These are phyloP conservation scores for Croton laevigatus DNA, from an alignment of 441 rosid species.

Conservation along the genomic window DNA sequence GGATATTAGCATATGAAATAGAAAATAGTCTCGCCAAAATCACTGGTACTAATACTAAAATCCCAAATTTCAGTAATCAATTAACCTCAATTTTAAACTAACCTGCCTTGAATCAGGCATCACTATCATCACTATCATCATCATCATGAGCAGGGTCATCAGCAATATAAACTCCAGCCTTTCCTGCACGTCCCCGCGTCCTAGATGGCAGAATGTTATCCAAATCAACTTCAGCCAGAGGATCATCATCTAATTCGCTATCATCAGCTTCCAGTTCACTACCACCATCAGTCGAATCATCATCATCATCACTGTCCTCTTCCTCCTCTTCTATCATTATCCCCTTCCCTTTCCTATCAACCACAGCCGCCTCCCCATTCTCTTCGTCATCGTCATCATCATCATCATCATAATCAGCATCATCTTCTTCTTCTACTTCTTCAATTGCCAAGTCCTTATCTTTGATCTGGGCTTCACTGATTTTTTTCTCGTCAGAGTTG, in stretches of 20 bases:
- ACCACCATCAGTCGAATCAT: conserved; percentile 37
- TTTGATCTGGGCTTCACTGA: conserved; percentile 11
- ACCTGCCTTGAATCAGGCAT: conserved; percentile 34
- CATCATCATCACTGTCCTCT: conserved; percentile 43
- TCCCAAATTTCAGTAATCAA: conserved; percentile 1
- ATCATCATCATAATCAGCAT: conserved; percentile 25
- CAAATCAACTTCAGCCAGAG: conserved; percentile 92
- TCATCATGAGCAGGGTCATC: conserved; percentile 23
- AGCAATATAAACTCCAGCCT: conserved; percentile 55
- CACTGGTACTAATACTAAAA: conserved; percentile 2
- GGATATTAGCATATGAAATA: not conserved
- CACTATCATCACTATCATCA: conserved; percentile 34
- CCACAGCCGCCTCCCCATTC: conserved; percentile 32
- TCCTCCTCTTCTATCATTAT: conserved; percentile 50
- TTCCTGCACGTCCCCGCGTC: conserved; percentile 52
- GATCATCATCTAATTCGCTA: conserved; percentile 81
- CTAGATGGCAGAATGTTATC: conserved; percentile 82
- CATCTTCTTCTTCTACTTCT: conserved; percentile 29
- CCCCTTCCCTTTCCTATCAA: conserved; percentile 76
- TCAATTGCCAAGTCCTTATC: conserved; percentile 17
- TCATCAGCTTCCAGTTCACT: conserved; percentile 55
- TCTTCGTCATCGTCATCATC: conserved; percentile 32
- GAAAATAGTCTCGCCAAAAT: not conserved
- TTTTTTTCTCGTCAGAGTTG: not conserved
- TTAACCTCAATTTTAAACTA: conserved; percentile 15